Conservation (phyloP, 148 eudicot species). For the Fagopyrum tataricum region DNA sequence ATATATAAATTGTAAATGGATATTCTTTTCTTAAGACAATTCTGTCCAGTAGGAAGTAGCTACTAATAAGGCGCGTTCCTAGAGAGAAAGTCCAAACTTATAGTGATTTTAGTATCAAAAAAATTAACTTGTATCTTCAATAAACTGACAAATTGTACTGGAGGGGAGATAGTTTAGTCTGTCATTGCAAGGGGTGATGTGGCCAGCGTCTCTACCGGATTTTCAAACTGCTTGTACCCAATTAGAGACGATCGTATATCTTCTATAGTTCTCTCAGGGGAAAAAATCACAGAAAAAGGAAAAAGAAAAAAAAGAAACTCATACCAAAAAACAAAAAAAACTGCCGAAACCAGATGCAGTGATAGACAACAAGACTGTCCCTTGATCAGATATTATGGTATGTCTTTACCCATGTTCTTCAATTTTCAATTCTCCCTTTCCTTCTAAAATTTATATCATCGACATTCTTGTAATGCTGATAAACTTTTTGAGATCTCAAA, state of each 20-base stretch:
- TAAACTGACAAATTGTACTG: neutral
- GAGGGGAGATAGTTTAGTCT: neutral
- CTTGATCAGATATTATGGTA: slow-evolving; percentile 1
- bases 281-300: neutral
- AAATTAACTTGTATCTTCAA: neutral
- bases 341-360: neutral
- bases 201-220: neutral
- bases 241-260: neutral
- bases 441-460: neutral
- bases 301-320: neutral
- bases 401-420: neutral
- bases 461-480: neutral
- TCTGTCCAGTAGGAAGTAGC: neutral
- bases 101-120: neutral
- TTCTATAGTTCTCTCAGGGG: neutral
- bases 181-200: neutral
- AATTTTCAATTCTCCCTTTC: neutral
- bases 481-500: neutral
- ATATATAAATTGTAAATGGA: neutral
- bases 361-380: neutral
- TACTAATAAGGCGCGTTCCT: neutral
- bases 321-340: neutral
- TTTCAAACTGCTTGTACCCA: neutral
- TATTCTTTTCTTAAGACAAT: neutral
- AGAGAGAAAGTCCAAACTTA: neutral